Conservation (phyloP, 768 basidiomycete genomes). For the Auricularia sp. region DNA sequence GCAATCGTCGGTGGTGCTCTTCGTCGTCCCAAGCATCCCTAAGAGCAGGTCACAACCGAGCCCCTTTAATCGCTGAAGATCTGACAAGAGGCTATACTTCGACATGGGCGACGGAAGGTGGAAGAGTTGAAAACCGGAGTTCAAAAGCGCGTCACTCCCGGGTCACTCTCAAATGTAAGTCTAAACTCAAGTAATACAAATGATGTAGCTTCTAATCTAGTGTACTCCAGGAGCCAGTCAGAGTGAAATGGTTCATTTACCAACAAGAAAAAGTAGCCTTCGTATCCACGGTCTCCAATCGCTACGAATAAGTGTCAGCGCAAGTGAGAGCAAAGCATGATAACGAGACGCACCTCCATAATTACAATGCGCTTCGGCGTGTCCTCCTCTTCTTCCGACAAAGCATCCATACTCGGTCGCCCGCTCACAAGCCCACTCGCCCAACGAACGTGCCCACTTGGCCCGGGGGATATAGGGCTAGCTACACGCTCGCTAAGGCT, state of each 20-base stretch:
- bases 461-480: neutral
- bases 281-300: neutral
- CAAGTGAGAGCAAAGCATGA: neutral
- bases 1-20: neutral
- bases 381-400: neutral
- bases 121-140: neutral
- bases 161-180: neutral
- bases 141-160: neutral
- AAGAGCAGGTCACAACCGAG: neutral
- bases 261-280: neutral
- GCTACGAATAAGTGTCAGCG: neutral
- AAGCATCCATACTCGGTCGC: neutral
- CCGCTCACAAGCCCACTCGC: neutral
- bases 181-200: neutral
- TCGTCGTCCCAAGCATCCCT: neutral
- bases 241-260: neutral
- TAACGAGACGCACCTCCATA: neutral
- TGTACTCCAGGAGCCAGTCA: neutral
- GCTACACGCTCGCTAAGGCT: neutral
- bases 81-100: neutral
- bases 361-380: slow-evolving; percentile 1
- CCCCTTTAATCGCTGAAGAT: neutral
- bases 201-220: neutral
- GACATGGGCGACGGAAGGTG: neutral
- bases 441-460: neutral